Percentiles rank a stretch among this genome's conserved stretches.
Evolutionary conservation across 306 rosid genomes (phyloP).

Genomic region (Luffa aegyptiaca): DNA sequence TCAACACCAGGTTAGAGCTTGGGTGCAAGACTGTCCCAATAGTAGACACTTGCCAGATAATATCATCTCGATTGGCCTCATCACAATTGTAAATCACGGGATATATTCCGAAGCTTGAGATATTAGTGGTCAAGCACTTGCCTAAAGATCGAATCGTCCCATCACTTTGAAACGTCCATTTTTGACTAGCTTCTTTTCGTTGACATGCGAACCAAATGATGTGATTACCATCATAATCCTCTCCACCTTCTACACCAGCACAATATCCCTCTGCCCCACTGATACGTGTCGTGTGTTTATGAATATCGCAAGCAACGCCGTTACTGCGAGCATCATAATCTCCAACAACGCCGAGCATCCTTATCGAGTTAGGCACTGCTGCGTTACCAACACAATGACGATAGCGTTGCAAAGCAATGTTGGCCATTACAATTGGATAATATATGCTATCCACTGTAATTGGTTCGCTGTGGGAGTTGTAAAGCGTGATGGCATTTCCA

Average conservation of each 20-base stretch:
- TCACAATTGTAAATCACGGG: neutral
- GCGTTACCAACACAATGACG: too few relatives aligned
- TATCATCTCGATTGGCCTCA: neutral
- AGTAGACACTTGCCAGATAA: neutral
- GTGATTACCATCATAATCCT: neutral
- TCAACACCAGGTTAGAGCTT: neutral
- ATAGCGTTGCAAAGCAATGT: too few relatives aligned
- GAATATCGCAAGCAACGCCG: too few relatives aligned
- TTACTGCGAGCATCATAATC: neutral
- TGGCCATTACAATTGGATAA: too few relatives aligned
- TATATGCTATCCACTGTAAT: too few relatives aligned
- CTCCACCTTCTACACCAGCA: neutral
- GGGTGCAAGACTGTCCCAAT: neutral
- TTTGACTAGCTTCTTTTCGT: neutral
- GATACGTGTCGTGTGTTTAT: neutral
- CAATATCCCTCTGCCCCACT: neutral
- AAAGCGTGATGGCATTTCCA: too few relatives aligned
- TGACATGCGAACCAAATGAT: neutral
- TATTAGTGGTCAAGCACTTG: neutral
- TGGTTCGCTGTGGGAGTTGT: too few relatives aligned
- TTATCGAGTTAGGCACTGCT: neutral
- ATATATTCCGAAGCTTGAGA: neutral
- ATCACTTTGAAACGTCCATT: neutral
- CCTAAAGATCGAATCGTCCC: neutral
- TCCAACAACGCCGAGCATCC: neutral